Conservation (phyloP, 2,329 filamentous ascomycete species). For the Trichoderma semiorbis region DNA sequence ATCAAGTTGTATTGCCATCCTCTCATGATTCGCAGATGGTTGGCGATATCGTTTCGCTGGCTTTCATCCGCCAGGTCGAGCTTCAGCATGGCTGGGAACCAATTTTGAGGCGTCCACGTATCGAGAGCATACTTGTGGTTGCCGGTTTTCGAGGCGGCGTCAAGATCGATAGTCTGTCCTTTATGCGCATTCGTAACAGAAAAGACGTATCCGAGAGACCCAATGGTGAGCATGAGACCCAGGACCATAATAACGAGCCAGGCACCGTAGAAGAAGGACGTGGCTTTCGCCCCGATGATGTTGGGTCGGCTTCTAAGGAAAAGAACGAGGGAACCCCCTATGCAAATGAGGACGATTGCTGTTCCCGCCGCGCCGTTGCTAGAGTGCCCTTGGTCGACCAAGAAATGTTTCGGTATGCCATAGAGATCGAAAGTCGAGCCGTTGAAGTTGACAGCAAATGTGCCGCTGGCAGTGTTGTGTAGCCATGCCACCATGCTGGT, state of each 20-base stretch:
- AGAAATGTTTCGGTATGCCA: conserved; percentile 26
- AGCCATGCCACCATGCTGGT: conserved; percentile 29
- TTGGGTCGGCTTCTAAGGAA: conserved; percentile 22
- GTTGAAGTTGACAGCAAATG: conserved; percentile 21
- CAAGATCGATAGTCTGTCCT: conserved; percentile 23
- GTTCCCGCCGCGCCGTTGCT: conserved; percentile 30
- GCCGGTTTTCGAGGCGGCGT: conserved; percentile 18
- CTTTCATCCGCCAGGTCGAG: conserved; percentile 22
- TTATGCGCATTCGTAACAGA: conserved; percentile 28
- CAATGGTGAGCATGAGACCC: conserved; percentile 23
- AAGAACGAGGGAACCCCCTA: conserved; percentile 25
- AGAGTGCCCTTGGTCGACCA: conserved; percentile 29
- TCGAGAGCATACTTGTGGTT: conserved; percentile 23
- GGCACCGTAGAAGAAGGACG: conserved; percentile 19
- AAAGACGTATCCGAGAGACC: conserved; percentile 28
- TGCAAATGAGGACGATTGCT: conserved; percentile 27
- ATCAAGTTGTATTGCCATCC: conserved; percentile 32
- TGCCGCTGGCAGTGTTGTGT: conserved; percentile 25
- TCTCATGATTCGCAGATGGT: conserved; percentile 26
- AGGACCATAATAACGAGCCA: conserved; percentile 27
- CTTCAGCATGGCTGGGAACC: conserved; percentile 27
- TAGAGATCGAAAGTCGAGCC: conserved; percentile 19
- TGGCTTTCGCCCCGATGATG: conserved; percentile 17
- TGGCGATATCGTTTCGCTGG: conserved; percentile 23
- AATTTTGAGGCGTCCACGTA: conserved; percentile 29